A percentile compares a stretch with the other conserved stretches of the same genome.
phyloP scores from a whole-genome alignment of 2,329 filamentous ascomycete genomes.

The Parascedosporium putredinis region DNA sequence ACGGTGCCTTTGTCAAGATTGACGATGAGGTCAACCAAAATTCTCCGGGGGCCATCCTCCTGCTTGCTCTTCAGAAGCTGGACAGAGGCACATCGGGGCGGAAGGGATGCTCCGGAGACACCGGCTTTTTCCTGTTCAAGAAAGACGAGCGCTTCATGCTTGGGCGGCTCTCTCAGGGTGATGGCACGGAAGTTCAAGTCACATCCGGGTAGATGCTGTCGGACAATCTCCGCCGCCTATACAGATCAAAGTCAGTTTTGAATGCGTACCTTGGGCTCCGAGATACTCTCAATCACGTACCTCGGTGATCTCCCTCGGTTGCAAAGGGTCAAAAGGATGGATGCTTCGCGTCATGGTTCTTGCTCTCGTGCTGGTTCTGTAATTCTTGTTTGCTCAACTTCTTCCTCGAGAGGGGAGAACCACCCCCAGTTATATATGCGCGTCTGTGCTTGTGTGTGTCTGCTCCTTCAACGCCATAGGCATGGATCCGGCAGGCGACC shows the following conservation, averaged over 20 bases:
- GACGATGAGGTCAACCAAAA: constrained; percentile 24
- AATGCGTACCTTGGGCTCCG: neutral
- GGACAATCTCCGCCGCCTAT: constrained; percentile 16
- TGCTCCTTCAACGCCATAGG: too few species aligned
- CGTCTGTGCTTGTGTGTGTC: too few species aligned
- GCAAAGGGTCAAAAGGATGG: constrained; percentile 19
- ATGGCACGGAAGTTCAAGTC: constrained; percentile 36
- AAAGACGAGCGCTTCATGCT: constrained; percentile 33
- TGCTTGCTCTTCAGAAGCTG: constrained; percentile 20
- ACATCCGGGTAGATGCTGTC: constrained; percentile 13
- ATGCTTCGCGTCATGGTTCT: neutral
- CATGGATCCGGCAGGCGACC: too few species aligned
- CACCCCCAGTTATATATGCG: too few species aligned
- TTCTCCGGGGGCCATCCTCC: constrained; percentile 12
- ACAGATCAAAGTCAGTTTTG: neutral
- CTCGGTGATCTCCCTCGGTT: constrained; percentile 16
- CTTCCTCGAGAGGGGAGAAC: too few species aligned
- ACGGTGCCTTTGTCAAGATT: constrained; percentile 19
- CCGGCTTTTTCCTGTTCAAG: constrained; percentile 29
- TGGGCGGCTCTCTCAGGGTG: constrained; percentile 38
- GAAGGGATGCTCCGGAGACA: constrained; percentile 14
- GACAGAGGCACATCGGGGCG: constrained; percentile 26
- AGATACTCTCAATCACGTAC: constrained; percentile 5
- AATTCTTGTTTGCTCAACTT: too few species aligned
- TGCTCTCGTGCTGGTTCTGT: too few species aligned